A percentile compares a stretch with the other conserved stretches of the same genome.
Conservation (phyloP, 768 basidiomycete genomes). For the Tylopilus plumbeoviolaceoides region DNA sequence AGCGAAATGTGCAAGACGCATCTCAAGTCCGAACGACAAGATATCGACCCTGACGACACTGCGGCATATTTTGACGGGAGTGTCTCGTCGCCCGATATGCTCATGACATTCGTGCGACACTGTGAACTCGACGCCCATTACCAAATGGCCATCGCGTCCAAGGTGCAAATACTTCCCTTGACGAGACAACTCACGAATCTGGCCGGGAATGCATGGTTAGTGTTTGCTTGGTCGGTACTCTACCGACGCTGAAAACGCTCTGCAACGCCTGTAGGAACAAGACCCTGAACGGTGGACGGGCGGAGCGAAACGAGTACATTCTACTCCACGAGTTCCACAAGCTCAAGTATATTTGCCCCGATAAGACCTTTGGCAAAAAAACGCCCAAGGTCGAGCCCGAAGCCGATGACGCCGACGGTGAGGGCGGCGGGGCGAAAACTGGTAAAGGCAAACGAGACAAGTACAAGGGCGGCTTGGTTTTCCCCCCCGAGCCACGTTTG, state of each 20-base stretch:
- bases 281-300: constrained; percentile 94
- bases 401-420: constrained; percentile 52
- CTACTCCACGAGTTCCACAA: constrained; percentile 96
- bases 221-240: not conserved
- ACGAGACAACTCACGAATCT: constrained; percentile 93
- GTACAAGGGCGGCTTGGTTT: constrained; percentile 97
- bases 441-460: constrained; percentile 81
- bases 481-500: constrained; percentile 91
- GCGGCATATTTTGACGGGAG: constrained; percentile 85
- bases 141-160: constrained; percentile 93
- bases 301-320: constrained; percentile 99
- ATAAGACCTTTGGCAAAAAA: constrained; percentile 87
- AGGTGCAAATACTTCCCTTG: constrained; percentile 90
- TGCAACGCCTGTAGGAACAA: constrained; percentile 67
- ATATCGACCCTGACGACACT: constrained; percentile 95
- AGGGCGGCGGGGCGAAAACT: constrained; percentile 40
- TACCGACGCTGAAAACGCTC: not conserved
- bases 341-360: constrained; percentile 93
- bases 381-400: constrained; percentile 45
- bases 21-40: constrained; percentile 80
- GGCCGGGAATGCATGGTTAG: constrained; percentile 94
- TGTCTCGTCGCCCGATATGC: constrained; percentile 65
- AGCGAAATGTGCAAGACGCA: constrained; percentile 96
- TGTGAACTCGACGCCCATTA: constrained; percentile 96
- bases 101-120: constrained; percentile 87